Percentiles rank a stretch among this genome's conserved stretches.
phyloP scores from a whole-genome alignment of 140 eudicot species.

The Stevia rebaudiana region DNA sequence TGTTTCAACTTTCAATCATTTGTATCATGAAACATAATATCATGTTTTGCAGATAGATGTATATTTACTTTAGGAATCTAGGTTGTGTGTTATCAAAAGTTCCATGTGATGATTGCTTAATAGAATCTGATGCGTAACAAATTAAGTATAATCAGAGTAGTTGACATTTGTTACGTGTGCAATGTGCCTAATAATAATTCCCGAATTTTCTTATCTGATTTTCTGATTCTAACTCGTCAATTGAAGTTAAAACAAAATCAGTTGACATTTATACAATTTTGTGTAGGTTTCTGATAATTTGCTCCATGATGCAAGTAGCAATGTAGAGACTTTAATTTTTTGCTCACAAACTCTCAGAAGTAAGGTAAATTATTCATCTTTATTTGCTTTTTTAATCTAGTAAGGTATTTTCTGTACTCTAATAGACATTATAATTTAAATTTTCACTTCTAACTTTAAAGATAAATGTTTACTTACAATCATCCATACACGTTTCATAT shows the following conservation, averaged over 20 bases:
- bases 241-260: not conserved
- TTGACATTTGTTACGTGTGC: not conserved
- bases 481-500: not conserved
- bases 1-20: not conserved
- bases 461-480: constrained; percentile 6
- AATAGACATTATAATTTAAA: not conserved
- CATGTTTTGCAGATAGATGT: constrained; percentile 1
- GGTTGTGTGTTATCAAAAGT: not conserved
- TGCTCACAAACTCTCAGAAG: constrained; percentile 98
- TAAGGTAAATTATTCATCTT: constrained; percentile 50
- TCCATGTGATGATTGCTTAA: not conserved
- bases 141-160: not conserved
- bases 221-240: not conserved
- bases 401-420: not conserved
- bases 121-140: not conserved
- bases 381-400: not conserved
- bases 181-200: not conserved
- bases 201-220: not conserved
- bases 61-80: not conserved
- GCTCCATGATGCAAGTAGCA: constrained; percentile 90
- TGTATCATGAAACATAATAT: not conserved
- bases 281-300: constrained; percentile 89
- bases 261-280: not conserved
- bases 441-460: not conserved
- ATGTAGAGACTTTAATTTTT: constrained; percentile 76